Conservation (phyloP, 257 asterid species). For the Ligustrum vulgare region DNA sequence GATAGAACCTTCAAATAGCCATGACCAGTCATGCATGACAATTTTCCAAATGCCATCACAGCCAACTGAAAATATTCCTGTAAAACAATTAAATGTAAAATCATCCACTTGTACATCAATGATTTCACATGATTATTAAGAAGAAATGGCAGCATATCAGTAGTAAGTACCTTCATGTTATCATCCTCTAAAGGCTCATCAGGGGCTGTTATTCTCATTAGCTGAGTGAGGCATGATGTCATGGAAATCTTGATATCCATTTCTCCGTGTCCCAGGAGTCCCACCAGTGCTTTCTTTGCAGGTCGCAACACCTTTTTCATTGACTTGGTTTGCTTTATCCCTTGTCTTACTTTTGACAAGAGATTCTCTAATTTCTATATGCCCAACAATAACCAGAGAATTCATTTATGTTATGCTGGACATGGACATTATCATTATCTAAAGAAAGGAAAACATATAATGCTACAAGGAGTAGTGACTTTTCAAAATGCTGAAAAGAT, state of each 20-base stretch:
- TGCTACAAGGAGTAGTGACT: background rate
- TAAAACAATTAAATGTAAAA: background rate
- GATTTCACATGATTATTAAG: background rate
- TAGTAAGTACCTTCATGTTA: constrained; percentile 29
- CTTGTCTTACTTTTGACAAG: constrained; percentile 17
- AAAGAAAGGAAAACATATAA: background rate
- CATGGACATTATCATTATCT: background rate
- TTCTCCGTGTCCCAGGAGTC: constrained; percentile 22
- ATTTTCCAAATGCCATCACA: constrained; percentile 29
- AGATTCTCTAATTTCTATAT: constrained; percentile 26
- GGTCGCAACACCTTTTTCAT: constrained; percentile 22
- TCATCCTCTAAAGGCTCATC: constrained; percentile 22
- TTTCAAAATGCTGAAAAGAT: background rate
- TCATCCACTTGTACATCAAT: background rate
- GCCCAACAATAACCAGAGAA: background rate
- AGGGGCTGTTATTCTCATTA: constrained; percentile 28
- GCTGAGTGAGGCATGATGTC: constrained; percentile 22
- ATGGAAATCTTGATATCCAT: constrained; percentile 23
- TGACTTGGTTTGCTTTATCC: background rate
- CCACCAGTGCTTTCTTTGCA: constrained; percentile 16
- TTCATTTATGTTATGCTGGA: background rate
- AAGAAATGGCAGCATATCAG: background rate
- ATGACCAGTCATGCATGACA: constrained; percentile 31
- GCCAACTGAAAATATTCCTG: constrained; percentile 37
- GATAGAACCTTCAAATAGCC: constrained; percentile 35